Percentiles rank a stretch among this genome's conserved stretches.
Evolutionary conservation across 83 land plant genomes (phyloP).

Genomic region (Diphasiastrum complanatum): DNA sequence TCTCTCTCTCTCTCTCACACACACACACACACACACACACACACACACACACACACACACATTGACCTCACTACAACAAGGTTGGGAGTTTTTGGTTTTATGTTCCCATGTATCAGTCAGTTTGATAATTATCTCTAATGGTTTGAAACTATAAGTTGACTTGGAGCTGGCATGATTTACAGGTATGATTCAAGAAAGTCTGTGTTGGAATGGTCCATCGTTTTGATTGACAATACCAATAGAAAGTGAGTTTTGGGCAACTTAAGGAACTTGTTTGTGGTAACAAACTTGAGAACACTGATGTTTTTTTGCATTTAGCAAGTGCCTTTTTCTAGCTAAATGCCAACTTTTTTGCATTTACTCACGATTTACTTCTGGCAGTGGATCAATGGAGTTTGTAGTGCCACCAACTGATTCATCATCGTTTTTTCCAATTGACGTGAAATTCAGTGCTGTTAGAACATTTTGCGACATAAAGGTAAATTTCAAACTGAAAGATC

Average conservation of each 20-base stretch:
- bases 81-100: neutral
- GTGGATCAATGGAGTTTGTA: slow-evolving; percentile 98
- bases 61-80: neutral
- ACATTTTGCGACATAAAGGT: slow-evolving; percentile 97
- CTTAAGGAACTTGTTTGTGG: neutral
- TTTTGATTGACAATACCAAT: slow-evolving; percentile 77
- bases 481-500: neutral
- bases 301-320: neutral
- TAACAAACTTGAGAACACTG: too few relatives aligned
- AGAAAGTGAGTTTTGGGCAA: slow-evolving; percentile 46
- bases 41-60: neutral
- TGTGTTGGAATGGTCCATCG: slow-evolving; percentile 77
- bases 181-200: slow-evolving; percentile 87
- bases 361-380: slow-evolving; percentile 24
- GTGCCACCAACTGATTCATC: slow-evolving; percentile 87
- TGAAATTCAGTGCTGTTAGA: slow-evolving; percentile 63
- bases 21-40: neutral
- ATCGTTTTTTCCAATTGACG: slow-evolving; percentile 77
- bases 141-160: too few relatives aligned
- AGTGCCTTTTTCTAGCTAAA: neutral
- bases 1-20: neutral
- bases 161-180: too few relatives aligned
- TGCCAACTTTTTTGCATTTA: neutral
- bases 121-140: too few relatives aligned
- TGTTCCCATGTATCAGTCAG: neutral